Percentiles rank a stretch among this genome's conserved stretches.
Conservation (phyloP, 2,329 filamentous ascomycete genomes). For the Paecilomyces formosus region DNA sequence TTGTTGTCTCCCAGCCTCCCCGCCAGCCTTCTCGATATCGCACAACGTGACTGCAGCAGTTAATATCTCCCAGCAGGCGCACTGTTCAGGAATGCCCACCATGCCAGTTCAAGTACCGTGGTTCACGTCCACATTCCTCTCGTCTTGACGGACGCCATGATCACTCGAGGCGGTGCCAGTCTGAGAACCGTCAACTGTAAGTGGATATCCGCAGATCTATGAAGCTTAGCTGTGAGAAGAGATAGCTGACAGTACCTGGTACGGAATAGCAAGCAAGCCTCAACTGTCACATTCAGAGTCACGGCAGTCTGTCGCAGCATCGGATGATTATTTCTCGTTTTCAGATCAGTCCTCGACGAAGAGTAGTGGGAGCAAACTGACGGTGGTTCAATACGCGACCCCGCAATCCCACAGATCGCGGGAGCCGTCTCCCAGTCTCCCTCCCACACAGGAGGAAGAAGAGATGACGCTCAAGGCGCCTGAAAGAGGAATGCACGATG, state of each 20-base stretch:
- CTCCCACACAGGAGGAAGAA: conserved; percentile 2
- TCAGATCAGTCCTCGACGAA: conserved; percentile 28
- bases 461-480: conserved; percentile 10
- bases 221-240: conserved; percentile 14
- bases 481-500: not conserved
- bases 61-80: not conserved
- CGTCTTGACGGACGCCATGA: conserved; percentile 17
- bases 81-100: not conserved
- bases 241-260: not conserved
- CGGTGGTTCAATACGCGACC: conserved; percentile 36
- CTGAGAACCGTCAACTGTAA: conserved; percentile 34
- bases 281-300: conserved; percentile 36
- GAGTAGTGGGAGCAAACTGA: conserved; percentile 24
- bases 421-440: conserved; percentile 17
- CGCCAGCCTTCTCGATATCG: not conserved
- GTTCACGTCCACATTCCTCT: conserved; percentile 9
- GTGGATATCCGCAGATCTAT: conserved; percentile 12
- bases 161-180: conserved; percentile 16
- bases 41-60: not conserved
- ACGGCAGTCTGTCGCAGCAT: conserved; percentile 41
- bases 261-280: conserved; percentile 38
- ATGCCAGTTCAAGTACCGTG: not conserved
- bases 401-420: conserved; percentile 31
- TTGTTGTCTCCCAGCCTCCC: not conserved
- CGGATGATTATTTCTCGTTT: conserved; percentile 44